Evolutionary conservation across 148 eudicot species (phyloP).

Genomic region (Persicaria tinctoria): DNA sequence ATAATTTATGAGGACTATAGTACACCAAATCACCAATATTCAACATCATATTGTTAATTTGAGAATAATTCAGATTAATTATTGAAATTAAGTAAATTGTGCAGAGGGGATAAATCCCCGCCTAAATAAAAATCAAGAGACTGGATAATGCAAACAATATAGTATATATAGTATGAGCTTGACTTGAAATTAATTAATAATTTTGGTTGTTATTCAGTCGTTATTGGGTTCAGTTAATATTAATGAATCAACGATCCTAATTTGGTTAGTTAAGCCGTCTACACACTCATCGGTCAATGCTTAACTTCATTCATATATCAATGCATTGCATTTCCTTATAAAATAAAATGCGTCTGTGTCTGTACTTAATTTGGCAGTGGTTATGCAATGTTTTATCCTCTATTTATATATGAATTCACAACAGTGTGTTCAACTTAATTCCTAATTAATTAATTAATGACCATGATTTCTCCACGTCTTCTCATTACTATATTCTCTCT

Average conservation of each 20-base stretch:
- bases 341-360: background rate
- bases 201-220: slow-evolving; percentile 6
- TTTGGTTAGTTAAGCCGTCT: background rate
- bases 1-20: background rate
- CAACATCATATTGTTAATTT: background rate
- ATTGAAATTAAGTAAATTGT: background rate
- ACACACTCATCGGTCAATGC: background rate
- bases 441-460: too few species aligned
- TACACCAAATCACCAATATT: background rate
- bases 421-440: too few species aligned
- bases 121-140: background rate
- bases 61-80: background rate
- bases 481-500: too few species aligned
- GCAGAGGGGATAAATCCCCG: too few species aligned
- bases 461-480: too few species aligned
- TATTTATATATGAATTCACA: too few species aligned
- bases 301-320: background rate
- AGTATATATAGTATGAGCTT: background rate
- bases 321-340: background rate
- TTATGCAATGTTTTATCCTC: too few species aligned
- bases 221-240: background rate
- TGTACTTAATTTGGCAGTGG: too few species aligned
- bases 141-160: background rate
- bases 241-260: background rate
- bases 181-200: background rate